phyloP scores from a whole-genome alignment of 805 yeast genomes.

The Zygosaccharomyces pseudorouxii region DNA sequence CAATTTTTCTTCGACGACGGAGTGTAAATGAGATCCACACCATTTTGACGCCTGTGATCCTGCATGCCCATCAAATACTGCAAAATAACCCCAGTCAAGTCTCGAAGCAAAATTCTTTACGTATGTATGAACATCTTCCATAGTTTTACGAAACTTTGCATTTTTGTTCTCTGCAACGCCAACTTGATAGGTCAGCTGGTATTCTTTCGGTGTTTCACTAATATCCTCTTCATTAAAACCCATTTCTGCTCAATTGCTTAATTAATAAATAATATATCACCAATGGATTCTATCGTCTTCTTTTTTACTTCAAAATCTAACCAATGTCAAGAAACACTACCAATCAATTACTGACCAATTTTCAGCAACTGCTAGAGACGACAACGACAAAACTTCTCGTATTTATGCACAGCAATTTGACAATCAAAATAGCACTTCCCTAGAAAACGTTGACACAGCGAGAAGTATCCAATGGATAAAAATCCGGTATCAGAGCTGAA shows the following conservation, averaged over 20 bases:
- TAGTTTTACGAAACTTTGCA: conserved; percentile 69
- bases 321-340: not conserved
- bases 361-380: not conserved
- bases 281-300: not conserved
- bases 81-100: conserved; percentile 92
- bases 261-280: not conserved
- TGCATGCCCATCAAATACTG: conserved; percentile 95
- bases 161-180: conserved; percentile 93
- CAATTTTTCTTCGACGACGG: conserved; percentile 56
- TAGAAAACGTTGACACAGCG: not conserved
- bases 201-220: conserved; percentile 12
- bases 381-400: not conserved
- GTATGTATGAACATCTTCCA: conserved; percentile 96
- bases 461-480: not conserved
- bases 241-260: not conserved
- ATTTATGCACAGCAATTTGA: not conserved
- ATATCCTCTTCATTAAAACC: conserved; percentile 4
- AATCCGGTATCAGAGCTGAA: not conserved
- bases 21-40: conserved; percentile 86
- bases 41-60: conserved; percentile 90
- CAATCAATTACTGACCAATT: not conserved
- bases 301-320: not conserved
- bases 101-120: conserved; percentile 90
- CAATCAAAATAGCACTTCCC: not conserved
- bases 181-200: conserved; percentile 65